phyloP scores from a whole-genome alignment of 1,284 basidiomycete species.

The Thelephora terrestris region DNA sequence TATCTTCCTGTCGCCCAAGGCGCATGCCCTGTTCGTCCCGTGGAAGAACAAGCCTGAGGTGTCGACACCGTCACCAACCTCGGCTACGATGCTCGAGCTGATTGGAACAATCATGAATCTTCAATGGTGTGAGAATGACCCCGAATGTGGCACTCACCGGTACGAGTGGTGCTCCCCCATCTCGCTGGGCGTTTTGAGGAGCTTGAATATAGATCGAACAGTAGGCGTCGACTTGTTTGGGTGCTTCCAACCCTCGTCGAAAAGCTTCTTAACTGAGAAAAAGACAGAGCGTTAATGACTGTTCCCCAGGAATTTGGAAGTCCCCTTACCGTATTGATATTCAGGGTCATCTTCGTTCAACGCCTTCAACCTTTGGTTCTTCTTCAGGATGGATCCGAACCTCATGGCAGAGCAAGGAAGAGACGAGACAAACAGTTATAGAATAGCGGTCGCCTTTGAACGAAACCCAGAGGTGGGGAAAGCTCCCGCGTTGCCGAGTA shows the following conservation, averaged over 20 bases:
- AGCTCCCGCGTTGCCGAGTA: too few species aligned
- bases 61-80: conserved; percentile 31
- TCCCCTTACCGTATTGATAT: background rate
- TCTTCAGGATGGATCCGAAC: too few species aligned
- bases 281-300: background rate
- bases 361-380: background rate
- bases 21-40: conserved; percentile 45
- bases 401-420: too few species aligned
- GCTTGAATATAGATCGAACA: conserved; percentile 42
- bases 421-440: too few species aligned
- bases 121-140: background rate
- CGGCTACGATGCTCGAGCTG: conserved; percentile 6
- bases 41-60: conserved; percentile 41
- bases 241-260: conserved; percentile 47
- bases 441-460: too few species aligned
- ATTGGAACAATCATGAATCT: conserved; percentile 1
- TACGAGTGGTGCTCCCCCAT: conserved; percentile 39
- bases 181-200: conserved; percentile 34
- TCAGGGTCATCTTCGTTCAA: background rate
- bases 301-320: background rate
- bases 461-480: too few species aligned
- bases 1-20: conserved; percentile 36
- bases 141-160: conserved; percentile 26
- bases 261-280: conserved; percentile 36
- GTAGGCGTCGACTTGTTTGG: conserved; percentile 38